Evolutionary conservation across 495 filamentous ascomycete genomes (phyloP).

Genomic region (Aspergillus incahuasiensis): DNA sequence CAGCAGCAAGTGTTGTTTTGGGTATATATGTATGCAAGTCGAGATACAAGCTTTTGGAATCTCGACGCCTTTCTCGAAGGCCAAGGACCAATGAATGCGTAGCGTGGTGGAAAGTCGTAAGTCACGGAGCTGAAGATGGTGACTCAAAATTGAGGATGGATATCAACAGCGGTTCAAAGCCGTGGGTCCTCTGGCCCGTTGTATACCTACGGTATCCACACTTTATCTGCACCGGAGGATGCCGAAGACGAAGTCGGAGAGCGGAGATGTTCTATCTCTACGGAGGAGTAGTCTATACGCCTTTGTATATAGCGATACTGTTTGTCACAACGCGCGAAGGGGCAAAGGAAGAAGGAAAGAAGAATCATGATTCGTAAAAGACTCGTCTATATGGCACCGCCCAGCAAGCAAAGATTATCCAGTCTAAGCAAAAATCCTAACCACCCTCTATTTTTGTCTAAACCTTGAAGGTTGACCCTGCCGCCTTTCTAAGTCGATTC

Average conservation of each 20-base stretch:
- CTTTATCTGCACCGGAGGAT: slow-evolving; percentile 5
- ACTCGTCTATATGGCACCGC: background rate
- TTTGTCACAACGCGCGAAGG: background rate
- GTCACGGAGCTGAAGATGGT: background rate
- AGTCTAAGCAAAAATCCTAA: background rate
- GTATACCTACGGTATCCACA: background rate
- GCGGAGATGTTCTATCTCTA: slow-evolving; percentile 4
- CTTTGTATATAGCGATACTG: too few relatives aligned
- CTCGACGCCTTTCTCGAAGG: background rate
- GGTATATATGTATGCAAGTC: too few relatives aligned
- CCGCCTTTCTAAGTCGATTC: slow-evolving; percentile 91
- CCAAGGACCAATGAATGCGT: background rate
- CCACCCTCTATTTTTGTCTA: slow-evolving; percentile 15
- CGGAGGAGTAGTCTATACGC: too few relatives aligned
- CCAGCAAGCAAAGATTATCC: background rate
- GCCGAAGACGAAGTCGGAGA: slow-evolving; percentile 5
- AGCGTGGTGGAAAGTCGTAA: background rate
- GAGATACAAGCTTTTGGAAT: background rate
- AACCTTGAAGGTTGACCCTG: slow-evolving; percentile 45
- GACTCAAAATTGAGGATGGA: background rate
- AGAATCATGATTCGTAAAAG: background rate
- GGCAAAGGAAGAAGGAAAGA: background rate
- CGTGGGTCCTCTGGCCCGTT: background rate
- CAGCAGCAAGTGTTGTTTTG: background rate
- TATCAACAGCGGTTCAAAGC: background rate